These are phyloP conservation scores for Naganishia sp. DNA, from an alignment of 1,284 basidiomycete species.

Conservation along the genomic window DNA sequence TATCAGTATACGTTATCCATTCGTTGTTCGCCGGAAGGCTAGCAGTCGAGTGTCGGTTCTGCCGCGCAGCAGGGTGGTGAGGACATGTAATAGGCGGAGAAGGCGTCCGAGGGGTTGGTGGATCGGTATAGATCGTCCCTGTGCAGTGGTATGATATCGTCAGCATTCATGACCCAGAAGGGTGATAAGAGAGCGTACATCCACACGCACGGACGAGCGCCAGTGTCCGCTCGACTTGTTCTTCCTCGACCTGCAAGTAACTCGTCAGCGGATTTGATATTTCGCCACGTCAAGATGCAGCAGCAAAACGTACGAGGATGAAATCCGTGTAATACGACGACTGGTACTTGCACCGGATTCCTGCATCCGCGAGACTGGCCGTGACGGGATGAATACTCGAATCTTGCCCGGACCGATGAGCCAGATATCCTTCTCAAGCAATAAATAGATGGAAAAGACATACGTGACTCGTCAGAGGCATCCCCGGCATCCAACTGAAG, in stretches of 20 bases:
- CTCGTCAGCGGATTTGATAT: slow-evolving; percentile 25
- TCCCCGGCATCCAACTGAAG: slow-evolving; percentile 13
- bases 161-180: not conserved
- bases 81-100: slow-evolving; percentile 1
- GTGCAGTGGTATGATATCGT: too few relatives aligned
- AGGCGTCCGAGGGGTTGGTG: not conserved
- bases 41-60: slow-evolving; percentile 12
- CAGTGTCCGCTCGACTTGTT: slow-evolving; percentile 43
- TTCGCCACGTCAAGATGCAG: slow-evolving; percentile 46
- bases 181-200: slow-evolving; percentile 41
- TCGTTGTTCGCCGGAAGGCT: slow-evolving; percentile 15
- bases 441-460: too few relatives aligned
- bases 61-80: not conserved
- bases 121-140: slow-evolving; percentile 6
- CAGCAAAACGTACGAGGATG: slow-evolving; percentile 59
- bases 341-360: slow-evolving; percentile 80
- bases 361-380: slow-evolving; percentile 71
- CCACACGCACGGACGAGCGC: slow-evolving; percentile 43
- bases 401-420: not conserved
- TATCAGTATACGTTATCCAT: slow-evolving; percentile 20
- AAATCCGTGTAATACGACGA: slow-evolving; percentile 83
- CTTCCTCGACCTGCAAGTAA: slow-evolving; percentile 37
- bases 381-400: slow-evolving; percentile 66
- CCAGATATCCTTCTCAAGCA: not conserved
- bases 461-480: too few relatives aligned